These are phyloP conservation scores for Penicillium flavigenum DNA, from an alignment of 495 filamentous ascomycete genomes.

Conservation along the genomic window DNA sequence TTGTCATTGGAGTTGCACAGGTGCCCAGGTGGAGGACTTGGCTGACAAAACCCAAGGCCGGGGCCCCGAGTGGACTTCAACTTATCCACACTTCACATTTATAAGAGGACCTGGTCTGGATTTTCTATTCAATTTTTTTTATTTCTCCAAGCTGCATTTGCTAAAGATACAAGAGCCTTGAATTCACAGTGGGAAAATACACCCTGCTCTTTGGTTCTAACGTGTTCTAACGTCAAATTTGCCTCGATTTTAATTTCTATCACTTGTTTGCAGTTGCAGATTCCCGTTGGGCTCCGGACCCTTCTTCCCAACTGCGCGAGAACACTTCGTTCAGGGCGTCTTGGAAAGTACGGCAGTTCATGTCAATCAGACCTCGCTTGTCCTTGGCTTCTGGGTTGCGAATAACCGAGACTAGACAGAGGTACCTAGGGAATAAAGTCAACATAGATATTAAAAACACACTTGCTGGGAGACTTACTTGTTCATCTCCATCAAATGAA, in stretches of 20 bases:
- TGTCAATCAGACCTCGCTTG: constrained; percentile 59
- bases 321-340: constrained; percentile 59
- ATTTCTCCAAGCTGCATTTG: background rate
- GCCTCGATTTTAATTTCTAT: background rate
- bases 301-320: constrained; percentile 48
- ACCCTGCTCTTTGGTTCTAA: background rate
- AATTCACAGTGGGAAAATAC: background rate
- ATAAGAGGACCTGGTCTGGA: background rate
- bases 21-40: background rate
- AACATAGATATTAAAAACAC: background rate
- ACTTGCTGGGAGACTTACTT: constrained; percentile 55
- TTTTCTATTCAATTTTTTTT: background rate
- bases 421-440: constrained; percentile 40
- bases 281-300: constrained; percentile 6
- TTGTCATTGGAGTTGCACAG: constrained; percentile 1
- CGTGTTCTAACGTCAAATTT: background rate
- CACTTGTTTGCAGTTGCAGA: constrained; percentile 4
- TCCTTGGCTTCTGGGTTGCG: constrained; percentile 59
- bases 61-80: background rate
- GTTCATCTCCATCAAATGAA: constrained; percentile 89
- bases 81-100: background rate
- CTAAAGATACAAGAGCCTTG: constrained; percentile 2
- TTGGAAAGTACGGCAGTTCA: constrained; percentile 61
- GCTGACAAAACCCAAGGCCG: constrained; percentile 5
- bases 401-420: constrained; percentile 75